Evolutionary conservation across 2,329 filamentous ascomycete species (phyloP), one percentile per base, ranked within the genome.

Genomic region (Fusarium metavorans): DNA sequence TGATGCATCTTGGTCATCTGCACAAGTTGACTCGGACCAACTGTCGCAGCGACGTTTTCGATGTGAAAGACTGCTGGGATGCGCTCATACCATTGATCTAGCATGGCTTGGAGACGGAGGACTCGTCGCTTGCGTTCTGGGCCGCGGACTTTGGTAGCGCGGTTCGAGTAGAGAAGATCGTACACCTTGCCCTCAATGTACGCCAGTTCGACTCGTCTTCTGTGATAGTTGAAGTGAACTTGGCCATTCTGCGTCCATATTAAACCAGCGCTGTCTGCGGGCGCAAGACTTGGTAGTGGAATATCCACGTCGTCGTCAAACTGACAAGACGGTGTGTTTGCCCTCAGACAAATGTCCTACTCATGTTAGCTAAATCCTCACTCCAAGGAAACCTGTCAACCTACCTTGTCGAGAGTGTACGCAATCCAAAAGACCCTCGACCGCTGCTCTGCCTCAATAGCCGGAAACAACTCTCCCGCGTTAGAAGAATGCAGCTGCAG

Each of bases 151-250:
- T 78, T 81, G 54, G 45, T 68, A 2, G 79, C 73, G 2, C 78
- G 72, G 61, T 80, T 81, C 0, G 80, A 81, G 66, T 84, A 83
- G 2, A 86, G 74, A 10, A 81, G 77, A 35, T 86, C 84, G 54
- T 85, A 85, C 0, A 85, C 79, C 57, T 81, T 82, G 23, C 85
- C 85, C 30, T 86, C 70, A 8, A 87, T 80, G 39, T 84, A 81
- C 1, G 83, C 81, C 3, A 87, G 79, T 54, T 85, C 82, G 4
- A 85, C 79, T 2, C 83, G 80, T n/a, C 80, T 68, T 6, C 84
- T 80, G 66, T 86, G 82, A 58, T 82, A 82, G 72, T 85, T 83
- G 67, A 86, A 80, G 45, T 78, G 77, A 0, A 76, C 74, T 3
- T 72, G 70, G 6, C 82, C 81, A 35, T 85, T 82, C 5, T 76